Percentiles rank a stretch among this genome's conserved stretches.
phyloP scores from a whole-genome alignment of 1,284 basidiomycete genomes.

The Mycena citricolor region DNA sequence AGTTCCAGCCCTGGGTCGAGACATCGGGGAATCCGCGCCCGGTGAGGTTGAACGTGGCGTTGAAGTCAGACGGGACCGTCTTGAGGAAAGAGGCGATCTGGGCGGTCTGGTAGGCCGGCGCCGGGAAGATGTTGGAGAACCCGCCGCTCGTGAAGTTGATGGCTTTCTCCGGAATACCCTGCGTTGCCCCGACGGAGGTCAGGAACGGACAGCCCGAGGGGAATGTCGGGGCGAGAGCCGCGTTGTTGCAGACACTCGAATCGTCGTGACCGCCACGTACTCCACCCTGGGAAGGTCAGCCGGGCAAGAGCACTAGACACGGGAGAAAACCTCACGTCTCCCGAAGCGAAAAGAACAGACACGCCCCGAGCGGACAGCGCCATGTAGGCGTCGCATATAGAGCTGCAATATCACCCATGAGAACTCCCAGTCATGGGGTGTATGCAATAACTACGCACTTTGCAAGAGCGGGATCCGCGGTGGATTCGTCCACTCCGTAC shows the following conservation, averaged over 20 bases:
- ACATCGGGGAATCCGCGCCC: constrained; percentile 19
- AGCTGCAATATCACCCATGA: constrained; percentile 31
- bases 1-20: neutral
- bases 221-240: constrained; percentile 59
- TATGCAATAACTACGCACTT: constrained; percentile 7
- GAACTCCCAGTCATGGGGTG: neutral
- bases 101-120: constrained; percentile 7
- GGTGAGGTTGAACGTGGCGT: constrained; percentile 11
- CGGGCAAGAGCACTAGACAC: too few species aligned
- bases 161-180: constrained; percentile 16
- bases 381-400: constrained; percentile 18
- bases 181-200: constrained; percentile 14
- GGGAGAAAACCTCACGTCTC: too few species aligned
- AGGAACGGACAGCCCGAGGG: constrained; percentile 12
- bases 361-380: constrained; percentile 44
- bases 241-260: constrained; percentile 32
- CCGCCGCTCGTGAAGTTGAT: constrained; percentile 37
- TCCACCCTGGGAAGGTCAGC: too few species aligned
- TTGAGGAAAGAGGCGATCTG: constrained; percentile 3
- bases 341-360: constrained; percentile 47
- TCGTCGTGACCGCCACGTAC: constrained; percentile 60
- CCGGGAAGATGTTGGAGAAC: constrained; percentile 46
- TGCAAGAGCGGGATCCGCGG: constrained; percentile 10
- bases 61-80: constrained; percentile 4
- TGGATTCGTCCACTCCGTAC: constrained; percentile 9